A percentile compares a stretch with the other conserved stretches of the same genome.
phyloP scores from a whole-genome alignment of 83 land plant genomes.

The Diphasiastrum complanatum region DNA sequence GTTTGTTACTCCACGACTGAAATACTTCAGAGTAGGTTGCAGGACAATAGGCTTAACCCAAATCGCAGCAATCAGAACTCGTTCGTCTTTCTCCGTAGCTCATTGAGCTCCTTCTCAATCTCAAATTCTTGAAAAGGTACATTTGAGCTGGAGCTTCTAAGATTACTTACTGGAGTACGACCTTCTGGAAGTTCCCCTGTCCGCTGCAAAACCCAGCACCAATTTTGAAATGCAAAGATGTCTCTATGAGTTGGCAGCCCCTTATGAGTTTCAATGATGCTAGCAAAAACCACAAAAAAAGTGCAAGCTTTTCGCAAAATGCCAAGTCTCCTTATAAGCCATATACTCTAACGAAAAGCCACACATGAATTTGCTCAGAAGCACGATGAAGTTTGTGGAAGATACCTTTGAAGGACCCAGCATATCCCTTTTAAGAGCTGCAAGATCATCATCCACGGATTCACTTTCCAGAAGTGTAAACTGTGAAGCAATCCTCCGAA shows the following conservation, averaged over 20 bases:
- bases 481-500: conserved; percentile 26
- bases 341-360: no score
- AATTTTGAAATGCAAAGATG: no score
- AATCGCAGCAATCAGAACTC: no score
- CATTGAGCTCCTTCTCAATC: conserved; percentile 84
- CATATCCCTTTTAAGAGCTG: conserved; percentile 64
- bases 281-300: no score
- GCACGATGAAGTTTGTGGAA: neutral
- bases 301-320: no score
- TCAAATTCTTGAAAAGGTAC: conserved; percentile 64
- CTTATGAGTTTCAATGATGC: no score
- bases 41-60: no score
- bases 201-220: conserved; percentile 61
- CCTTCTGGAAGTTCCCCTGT: conserved; percentile 86
- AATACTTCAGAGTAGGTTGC: no score
- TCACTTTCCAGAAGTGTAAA: conserved; percentile 83
- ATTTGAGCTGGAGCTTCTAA: conserved; percentile 28
- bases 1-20: no score
- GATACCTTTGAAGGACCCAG: conserved; percentile 69
- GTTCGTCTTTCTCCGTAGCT: conserved; percentile 59
- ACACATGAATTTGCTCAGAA: neutral
- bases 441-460: conserved; percentile 87
- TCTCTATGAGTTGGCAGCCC: no score
- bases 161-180: conserved; percentile 44
- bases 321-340: no score